Evolutionary conservation across 305 asterid species (phyloP).

Genomic region (Vinca major): DNA sequence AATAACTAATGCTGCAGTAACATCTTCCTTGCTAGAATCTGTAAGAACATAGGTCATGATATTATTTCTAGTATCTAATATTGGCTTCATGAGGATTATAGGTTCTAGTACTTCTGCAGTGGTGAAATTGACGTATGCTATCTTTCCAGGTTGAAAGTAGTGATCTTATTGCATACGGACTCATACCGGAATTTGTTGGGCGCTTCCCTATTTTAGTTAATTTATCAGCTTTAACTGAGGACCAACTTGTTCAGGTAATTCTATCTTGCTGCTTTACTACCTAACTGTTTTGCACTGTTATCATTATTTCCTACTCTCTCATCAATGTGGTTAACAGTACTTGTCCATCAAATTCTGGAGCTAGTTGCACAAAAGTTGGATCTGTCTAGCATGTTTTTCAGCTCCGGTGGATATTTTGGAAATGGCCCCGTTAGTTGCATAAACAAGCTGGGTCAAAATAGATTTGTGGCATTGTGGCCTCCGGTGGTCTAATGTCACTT

Average conservation of each 20-base stretch:
- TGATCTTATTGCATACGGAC: conserved; percentile 84
- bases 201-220: conserved; percentile 93
- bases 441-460: neutral
- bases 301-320: neutral
- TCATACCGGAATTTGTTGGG: conserved; percentile 89
- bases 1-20: conserved; percentile 59
- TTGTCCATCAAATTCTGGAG: neutral
- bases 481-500: neutral
- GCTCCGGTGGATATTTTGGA: neutral
- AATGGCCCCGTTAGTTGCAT: neutral
- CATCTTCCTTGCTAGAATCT: conserved; percentile 80
- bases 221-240: conserved; percentile 75
- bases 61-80: conserved; percentile 16
- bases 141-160: conserved; percentile 82
- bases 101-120: neutral
- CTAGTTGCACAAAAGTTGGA: too few species aligned
- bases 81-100: neutral
- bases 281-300: neutral
- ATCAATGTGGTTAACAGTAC: neutral
- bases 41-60: conserved; percentile 39
- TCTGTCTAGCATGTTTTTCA: neutral
- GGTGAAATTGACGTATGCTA: neutral
- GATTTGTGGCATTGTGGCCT: neutral
- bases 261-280: conserved; percentile 9
- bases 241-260: conserved; percentile 84